Percentiles rank a stretch among this genome's conserved stretches.
phyloP scores from a whole-genome alignment of 2,329 filamentous ascomycete genomes.

The Cladophialophora psammophila region DNA sequence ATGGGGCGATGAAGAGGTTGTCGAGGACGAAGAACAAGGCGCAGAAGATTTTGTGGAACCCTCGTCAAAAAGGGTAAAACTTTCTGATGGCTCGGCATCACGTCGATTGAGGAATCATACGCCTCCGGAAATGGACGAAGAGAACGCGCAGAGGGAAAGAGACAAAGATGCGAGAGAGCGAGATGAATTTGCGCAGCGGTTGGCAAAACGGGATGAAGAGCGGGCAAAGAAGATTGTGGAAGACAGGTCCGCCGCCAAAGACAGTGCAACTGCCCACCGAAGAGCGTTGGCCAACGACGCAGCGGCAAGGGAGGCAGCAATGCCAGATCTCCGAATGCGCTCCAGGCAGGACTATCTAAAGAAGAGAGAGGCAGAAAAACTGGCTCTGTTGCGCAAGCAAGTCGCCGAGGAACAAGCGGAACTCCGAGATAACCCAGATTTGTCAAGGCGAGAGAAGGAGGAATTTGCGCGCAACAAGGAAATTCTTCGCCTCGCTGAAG shows the following conservation, averaged over 20 bases:
- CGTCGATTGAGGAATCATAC: conserved; percentile 43
- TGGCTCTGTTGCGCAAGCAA: conserved; percentile 86
- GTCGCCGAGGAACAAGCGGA: conserved; percentile 89
- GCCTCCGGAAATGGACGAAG: conserved; percentile 58
- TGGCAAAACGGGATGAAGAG: conserved; percentile 74
- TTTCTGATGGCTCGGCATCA: conserved; percentile 61
- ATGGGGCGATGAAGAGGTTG: conserved; percentile 79
- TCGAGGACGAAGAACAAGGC: conserved; percentile 59
- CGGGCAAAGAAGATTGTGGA: conserved; percentile 73
- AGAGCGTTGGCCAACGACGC: conserved; percentile 72
- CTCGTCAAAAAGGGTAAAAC: conserved; percentile 72
- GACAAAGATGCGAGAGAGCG: conserved; percentile 75
- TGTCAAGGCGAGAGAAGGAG: conserved; percentile 80
- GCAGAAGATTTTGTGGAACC: conserved; percentile 70
- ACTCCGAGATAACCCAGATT: conserved; percentile 73
- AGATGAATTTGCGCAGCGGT: conserved; percentile 78
- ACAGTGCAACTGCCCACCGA: conserved; percentile 66
- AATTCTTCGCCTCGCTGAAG: conserved; percentile 79
- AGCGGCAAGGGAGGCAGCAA: conserved; percentile 71
- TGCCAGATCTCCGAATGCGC: conserved; percentile 80
- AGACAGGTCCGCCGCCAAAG: conserved; percentile 63
- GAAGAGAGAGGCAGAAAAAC: conserved; percentile 85
- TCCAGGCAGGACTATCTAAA: conserved; percentile 92
- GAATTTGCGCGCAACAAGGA: conserved; percentile 91
- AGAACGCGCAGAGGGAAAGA: conserved; percentile 64